Base-by-base conservation (phyloP, 2,329 filamentous ascomycete species). In the Davidsoniella australis region DNA sequence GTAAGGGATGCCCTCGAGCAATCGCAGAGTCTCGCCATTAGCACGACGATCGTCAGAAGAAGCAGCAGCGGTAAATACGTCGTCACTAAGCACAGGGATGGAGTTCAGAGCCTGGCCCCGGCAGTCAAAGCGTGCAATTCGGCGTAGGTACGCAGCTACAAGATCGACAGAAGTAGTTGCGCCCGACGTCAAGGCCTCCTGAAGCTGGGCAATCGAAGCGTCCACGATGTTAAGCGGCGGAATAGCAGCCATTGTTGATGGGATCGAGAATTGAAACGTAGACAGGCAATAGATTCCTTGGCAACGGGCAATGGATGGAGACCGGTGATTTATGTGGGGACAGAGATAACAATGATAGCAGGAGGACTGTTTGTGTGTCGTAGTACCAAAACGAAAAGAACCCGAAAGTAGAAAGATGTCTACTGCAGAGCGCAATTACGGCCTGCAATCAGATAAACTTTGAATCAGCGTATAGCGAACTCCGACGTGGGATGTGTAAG, bases 1-100 rank as follows among this genome's bases (percentile, higher is more conserved):
- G 52, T 66, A 76, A 29, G 0, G 73, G 72, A 5, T 78, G 1
- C 75, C 72, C 54, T 78, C 72, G 0, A 77, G 61, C 0, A 61
- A 42, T 1, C 50, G 41, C 36, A 47, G 41, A 3, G 49, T 6
- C 7, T 23, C 38, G 4, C 56, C 55, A 2, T 51, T 46, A 7
- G 57, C 55, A 2, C 60, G 55, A 9, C 56, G 51, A 24, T 57
- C 56, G 5, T 63, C 62, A 0, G 62, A 62, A 0, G 56, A 56
- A 4, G 55, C 53, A 0, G 61, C 61, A 20, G 60, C 57, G 3
- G 54, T 50, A n/a, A 63, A 60, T 5, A 57, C 55, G 0, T 51
- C 14, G 0, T 40, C 47, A 29, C 61, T 62, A n/a, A 62, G 47
- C 2, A 60, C 24, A 18, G 56, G 57, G 0, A 61, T 54, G 3